These are phyloP conservation scores for Fremontodendron californicum DNA, from an alignment of 345 rosid species.

Conservation along the genomic window DNA sequence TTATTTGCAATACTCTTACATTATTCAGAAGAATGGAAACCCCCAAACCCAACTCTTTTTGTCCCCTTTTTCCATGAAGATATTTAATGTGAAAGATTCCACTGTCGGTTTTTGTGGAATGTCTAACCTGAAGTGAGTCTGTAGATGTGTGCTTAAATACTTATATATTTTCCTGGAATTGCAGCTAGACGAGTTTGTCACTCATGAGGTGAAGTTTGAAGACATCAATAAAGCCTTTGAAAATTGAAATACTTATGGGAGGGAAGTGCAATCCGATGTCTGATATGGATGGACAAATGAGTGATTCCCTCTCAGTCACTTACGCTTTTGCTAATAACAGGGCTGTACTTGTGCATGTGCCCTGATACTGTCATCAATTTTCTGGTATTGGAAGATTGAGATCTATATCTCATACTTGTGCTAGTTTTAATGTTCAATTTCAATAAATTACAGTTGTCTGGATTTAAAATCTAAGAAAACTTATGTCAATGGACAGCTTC, in stretches of 20 bases:
- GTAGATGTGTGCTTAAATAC: background rate
- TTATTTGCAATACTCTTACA: background rate
- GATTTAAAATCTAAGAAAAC: background rate
- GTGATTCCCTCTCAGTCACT: background rate
- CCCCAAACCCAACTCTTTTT: background rate
- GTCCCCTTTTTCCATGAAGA: no score
- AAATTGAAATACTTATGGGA: conserved; percentile 44
- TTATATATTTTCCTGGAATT: conserved; percentile 41
- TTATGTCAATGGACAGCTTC: background rate
- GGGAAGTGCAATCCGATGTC: conserved; percentile 70
- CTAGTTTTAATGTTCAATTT: background rate
- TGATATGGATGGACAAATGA: conserved; percentile 66
- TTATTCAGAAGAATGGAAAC: background rate
- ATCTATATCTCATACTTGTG: background rate
- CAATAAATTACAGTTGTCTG: background rate
- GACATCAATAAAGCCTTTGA: conserved; percentile 73
- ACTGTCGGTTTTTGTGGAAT: background rate
- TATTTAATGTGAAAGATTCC: background rate
- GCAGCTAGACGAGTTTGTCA: conserved; percentile 67
- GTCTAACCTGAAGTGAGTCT: background rate
- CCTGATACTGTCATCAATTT: background rate
- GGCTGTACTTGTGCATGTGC: background rate
- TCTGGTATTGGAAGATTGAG: background rate
- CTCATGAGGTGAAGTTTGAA: conserved; percentile 68
- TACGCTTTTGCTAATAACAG: background rate